Conservation (phyloP, 768 basidiomycete species). For the Boletus pseudopeckii region DNA sequence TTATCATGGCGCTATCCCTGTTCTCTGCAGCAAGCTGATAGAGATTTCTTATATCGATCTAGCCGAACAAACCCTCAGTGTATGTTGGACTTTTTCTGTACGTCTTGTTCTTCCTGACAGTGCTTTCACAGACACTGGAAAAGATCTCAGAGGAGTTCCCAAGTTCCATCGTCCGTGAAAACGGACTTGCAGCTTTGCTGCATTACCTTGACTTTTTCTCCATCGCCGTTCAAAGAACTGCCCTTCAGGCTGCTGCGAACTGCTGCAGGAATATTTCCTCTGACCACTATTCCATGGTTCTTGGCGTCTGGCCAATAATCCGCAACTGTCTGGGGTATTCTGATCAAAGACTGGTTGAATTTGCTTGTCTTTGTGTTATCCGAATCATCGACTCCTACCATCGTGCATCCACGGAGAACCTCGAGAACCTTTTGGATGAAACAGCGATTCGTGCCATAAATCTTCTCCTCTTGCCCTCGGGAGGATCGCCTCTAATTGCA, state of each 20-base stretch:
- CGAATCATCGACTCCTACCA: conserved; percentile 91
- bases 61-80: conserved; percentile 96
- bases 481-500: conserved; percentile 81
- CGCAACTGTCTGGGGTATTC: conserved; percentile 88
- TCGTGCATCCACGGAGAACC: conserved; percentile 76
- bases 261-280: conserved; percentile 91
- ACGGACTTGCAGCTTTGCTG: conserved; percentile 87
- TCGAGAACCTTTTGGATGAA: conserved; percentile 81
- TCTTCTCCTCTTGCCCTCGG: conserved; percentile 78
- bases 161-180: conserved; percentile 92
- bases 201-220: conserved; percentile 99
- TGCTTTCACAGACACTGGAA: conserved; percentile 74
- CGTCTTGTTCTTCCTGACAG: conserved; percentile 9
- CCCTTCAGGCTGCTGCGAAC: conserved; percentile 93
- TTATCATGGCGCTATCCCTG: conserved; percentile 96
- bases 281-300: conserved; percentile 88
- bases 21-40: conserved; percentile 93
- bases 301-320: conserved; percentile 88
- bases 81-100: conserved; percentile 44
- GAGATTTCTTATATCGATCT: conserved; percentile 98
- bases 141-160: conserved; percentile 99
- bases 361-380: conserved; percentile 91
- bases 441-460: conserved; percentile 82
- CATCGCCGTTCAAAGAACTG: conserved; percentile 94
- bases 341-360: conserved; percentile 97